Evolutionary conservation across 108 stramenopile species (phyloP), one percentile per base, ranked within the genome.

Genomic region (Cyclotella baltica): DNA sequence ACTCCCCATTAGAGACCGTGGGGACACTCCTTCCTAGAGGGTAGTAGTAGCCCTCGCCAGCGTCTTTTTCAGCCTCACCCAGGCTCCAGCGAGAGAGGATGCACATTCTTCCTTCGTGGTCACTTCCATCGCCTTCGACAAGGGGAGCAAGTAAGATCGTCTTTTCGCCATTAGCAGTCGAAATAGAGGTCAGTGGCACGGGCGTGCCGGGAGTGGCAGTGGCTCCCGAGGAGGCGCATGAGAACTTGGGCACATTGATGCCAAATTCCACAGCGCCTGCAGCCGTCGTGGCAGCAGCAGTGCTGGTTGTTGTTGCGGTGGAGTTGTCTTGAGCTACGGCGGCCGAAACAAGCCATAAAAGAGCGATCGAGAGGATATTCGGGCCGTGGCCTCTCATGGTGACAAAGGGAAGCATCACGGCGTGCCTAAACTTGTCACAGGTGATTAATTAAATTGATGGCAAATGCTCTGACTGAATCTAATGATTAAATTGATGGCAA

Each of bases 51-150:
- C 79, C 79, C 51, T 46, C 29, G 18, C 51, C 58, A 0, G 27
- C 25, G 15, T 18, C 0, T 40, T 80, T 65, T 16, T 61, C 31
- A 5, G 51, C 48, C 2, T 58, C 43, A 5, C 46, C 27, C 11
- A 6, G 0, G 23, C 67, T 71, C 79, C 79, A 80, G 20, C 52
- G 43, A 58, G 64, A 66, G 20, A 80, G 52, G 15, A 73, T 53
- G 79, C 79, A 80, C 79, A 80, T 80, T 16, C n/a, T n/a, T n/a
- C n/a, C n/a, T n/a, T 36, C 34, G n/a, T 29, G 13, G 11, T 4
- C 31, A 11, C 31, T 11, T 30, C 0, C 59, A 61, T 61, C 59
- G 59, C n/a, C n/a, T n/a, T 33, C 25, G 40, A 48, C 30, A 22
- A 73, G 31, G n/a, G 79, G 72, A 0, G 40, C 36, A 2, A 80